Percentiles rank a stretch among this genome's conserved stretches.
Evolutionary conservation across 441 rosid genomes (phyloP).

Genomic region (Geranium incanum): DNA sequence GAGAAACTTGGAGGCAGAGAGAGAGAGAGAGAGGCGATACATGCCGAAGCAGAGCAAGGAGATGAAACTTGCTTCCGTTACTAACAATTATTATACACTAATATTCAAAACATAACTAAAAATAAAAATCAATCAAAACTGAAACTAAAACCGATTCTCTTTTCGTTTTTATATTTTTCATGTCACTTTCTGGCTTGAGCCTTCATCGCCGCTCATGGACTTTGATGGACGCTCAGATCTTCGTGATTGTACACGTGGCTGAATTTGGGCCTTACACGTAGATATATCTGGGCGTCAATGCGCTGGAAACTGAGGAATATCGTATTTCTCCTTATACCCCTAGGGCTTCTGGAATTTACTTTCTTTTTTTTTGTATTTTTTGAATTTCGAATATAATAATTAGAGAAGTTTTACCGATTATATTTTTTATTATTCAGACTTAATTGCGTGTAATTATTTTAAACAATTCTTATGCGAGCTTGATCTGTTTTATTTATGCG

Average conservation of each 20-base stretch:
- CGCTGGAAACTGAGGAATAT: not conserved
- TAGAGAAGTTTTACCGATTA: too few species aligned
- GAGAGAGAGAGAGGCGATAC: too few species aligned
- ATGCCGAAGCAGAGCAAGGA: too few species aligned
- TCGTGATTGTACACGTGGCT: not conserved
- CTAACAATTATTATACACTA: too few species aligned
- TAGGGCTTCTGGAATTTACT: not conserved
- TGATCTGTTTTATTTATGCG: too few species aligned
- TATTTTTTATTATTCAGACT: too few species aligned
- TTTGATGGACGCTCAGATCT: not conserved
- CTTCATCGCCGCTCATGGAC: not conserved
- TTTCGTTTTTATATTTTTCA: not conserved
- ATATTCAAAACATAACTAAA: not conserved
- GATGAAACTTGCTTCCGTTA: too few species aligned
- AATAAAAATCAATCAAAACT: not conserved
- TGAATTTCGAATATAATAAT: too few species aligned
- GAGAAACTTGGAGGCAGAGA: too few species aligned
- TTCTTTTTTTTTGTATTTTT: too few species aligned
- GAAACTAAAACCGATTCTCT: not conserved
- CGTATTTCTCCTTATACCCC: not conserved
- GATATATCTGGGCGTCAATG: not conserved
- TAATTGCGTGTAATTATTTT: too few species aligned
- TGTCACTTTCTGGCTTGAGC: not conserved
- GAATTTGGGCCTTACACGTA: not conserved
- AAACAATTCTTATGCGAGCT: too few species aligned